Evolutionary conservation across 768 basidiomycete genomes (phyloP), one percentile per base, ranked within the genome.

Genomic region (Podaxis sp.): DNA sequence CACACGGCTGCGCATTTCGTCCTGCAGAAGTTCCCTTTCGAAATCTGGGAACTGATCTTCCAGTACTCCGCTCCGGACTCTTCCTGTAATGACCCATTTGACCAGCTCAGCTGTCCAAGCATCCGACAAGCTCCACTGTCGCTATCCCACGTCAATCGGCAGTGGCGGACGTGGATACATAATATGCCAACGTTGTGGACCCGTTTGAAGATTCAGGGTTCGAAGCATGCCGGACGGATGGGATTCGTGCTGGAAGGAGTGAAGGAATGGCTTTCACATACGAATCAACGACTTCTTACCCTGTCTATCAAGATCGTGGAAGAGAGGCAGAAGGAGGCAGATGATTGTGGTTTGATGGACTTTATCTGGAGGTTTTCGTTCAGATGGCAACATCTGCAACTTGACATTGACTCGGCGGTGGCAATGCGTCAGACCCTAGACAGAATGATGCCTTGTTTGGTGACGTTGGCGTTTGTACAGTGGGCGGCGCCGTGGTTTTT

Each of bases 301-400:
- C 19, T 55, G 11, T 55, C 54, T n/a, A 55, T 55, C 19, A 40
- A 8, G 38, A 55, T 55, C 22, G 15, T 26, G 5, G 9, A 39
- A 39, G 54, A 40, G 38, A 55, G 39, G 54, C 54, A 55, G 54
- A 55, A 24, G 36, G 54, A 55, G 24, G 54, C 54, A 19, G 38
- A 22, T 9, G 54, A 55, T n/a, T 55, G 54, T 40, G 54, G 54
- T 2, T 40, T 55, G 17, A 55, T 55, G 54, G 54, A 55, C 9
- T 55, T 55, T 24, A n/a, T 55, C 6, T 55, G 54, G 33, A 8
- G 39, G 2, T 39, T 38, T 9, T 38, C 54, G 1, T 9, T 9
- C 12, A 38, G 39, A 11, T 40, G 54, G 54, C 36, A 39, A n/a
- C 54, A 55, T 6, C 22, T 55, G 12, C 36, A 24, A 39, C 36